These are phyloP conservation scores for Singerocomus inundabilis DNA, from an alignment of 1,284 basidiomycete species.

Conservation along the genomic window DNA sequence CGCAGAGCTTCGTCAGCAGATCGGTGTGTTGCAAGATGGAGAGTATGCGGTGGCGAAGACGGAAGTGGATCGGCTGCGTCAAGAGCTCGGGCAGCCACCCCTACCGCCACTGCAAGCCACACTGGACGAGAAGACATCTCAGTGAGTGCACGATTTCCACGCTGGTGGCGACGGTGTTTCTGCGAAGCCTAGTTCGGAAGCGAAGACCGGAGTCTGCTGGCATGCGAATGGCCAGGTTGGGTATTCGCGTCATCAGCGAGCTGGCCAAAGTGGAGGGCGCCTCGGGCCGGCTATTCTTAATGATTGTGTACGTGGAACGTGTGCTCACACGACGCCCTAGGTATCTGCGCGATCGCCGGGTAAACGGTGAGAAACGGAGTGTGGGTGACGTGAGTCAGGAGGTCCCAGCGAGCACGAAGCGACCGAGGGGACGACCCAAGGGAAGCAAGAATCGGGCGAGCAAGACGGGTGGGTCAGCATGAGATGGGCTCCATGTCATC, in stretches of 20 bases:
- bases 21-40: conserved; percentile 63
- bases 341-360: conserved; percentile 38
- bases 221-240: conserved; percentile 6
- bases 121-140: conserved; percentile 68
- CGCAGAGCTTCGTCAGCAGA: conserved; percentile 59
- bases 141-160: conserved; percentile 47
- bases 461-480: conserved; percentile 13
- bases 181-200: background rate
- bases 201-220: conserved; percentile 1
- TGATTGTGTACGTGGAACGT: conserved; percentile 6
- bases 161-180: conserved; percentile 2
- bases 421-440: conserved; percentile 52
- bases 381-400: conserved; percentile 29
- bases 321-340: conserved; percentile 25
- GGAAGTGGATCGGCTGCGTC: conserved; percentile 70
- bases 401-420: conserved; percentile 33
- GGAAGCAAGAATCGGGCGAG: conserved; percentile 32
- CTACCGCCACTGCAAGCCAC: conserved; percentile 67
- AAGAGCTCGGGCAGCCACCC: conserved; percentile 70
- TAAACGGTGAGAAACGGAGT: conserved; percentile 35
- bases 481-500: no score
- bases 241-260: background rate
- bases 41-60: conserved; percentile 70
- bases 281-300: conserved; percentile 3
- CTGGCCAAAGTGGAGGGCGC: background rate